Percentiles rank a stretch among this genome's conserved stretches.
phyloP scores from a whole-genome alignment of 1,139 yeast species.

The Pichia sp. region DNA sequence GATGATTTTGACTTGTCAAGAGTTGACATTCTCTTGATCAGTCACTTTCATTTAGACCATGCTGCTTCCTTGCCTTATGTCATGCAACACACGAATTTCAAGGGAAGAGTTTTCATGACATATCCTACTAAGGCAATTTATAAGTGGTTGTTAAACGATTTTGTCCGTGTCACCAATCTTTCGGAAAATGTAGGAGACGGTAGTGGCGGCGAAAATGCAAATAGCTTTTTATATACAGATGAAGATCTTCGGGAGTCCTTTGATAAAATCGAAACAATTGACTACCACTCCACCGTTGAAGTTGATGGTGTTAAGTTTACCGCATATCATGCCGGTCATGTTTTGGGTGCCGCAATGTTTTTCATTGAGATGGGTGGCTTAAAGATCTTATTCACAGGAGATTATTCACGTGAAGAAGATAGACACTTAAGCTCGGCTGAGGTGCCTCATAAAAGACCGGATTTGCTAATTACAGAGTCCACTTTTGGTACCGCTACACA shows the following conservation, averaged over 20 bases:
- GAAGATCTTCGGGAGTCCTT: constrained; percentile 86
- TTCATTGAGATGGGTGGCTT: constrained; percentile 92
- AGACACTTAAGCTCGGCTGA: constrained; percentile 95
- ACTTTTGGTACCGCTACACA: constrained; percentile 98
- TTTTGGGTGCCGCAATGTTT: constrained; percentile 97
- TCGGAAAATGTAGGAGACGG: constrained; percentile 41
- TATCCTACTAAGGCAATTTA: constrained; percentile 98
- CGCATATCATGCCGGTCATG: constrained; percentile 99
- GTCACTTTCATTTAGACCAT: constrained; percentile 96
- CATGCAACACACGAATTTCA: constrained; percentile 93
- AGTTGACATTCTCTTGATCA: constrained; percentile 79
- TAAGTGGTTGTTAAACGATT: constrained; percentile 90
- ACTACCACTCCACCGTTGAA: constrained; percentile 92
- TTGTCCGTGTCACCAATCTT: constrained; percentile 83
- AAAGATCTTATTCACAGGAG: constrained; percentile 89
- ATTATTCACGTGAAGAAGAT: constrained; percentile 91
- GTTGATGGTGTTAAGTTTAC: constrained; percentile 93
- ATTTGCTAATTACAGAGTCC: constrained; percentile 86
- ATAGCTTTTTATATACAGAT: constrained; percentile 71
- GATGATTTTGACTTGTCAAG: constrained; percentile 89
- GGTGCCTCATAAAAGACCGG: constrained; percentile 86
- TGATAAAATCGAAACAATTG: constrained; percentile 87
- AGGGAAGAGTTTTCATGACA: constrained; percentile 96
- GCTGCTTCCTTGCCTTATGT: constrained; percentile 97
- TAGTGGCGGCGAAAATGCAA: constrained; percentile 32